These are phyloP conservation scores for Aquilaria yunnanensis DNA, from an alignment of 345 rosid genomes.

Conservation along the genomic window DNA sequence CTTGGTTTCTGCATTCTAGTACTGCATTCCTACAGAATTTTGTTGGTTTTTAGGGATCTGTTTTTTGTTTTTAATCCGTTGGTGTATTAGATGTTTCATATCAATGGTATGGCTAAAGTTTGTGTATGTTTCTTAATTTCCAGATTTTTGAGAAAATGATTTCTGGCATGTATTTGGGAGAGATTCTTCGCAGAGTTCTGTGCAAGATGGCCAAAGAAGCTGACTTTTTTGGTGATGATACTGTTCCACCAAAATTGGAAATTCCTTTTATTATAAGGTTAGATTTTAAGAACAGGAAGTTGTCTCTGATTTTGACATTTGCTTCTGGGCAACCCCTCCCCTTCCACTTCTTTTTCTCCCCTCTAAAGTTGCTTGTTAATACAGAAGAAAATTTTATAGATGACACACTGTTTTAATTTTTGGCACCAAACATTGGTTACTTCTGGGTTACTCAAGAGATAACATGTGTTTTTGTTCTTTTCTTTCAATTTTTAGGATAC, in stretches of 20 bases:
- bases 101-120: no score
- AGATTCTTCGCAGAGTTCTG: slow-evolving; percentile 78
- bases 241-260: slow-evolving; percentile 64
- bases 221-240: slow-evolving; percentile 65
- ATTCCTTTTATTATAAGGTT: slow-evolving; percentile 64
- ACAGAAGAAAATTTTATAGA: no score
- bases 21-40: background rate
- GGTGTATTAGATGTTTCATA: no score
- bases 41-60: background rate
- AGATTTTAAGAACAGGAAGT: no score
- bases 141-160: slow-evolving; percentile 90
- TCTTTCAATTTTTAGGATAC: no score
- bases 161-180: slow-evolving; percentile 99
- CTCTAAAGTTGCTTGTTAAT: no score
- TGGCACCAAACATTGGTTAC: no score
- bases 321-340: background rate
- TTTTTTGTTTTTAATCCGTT: background rate
- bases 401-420: no score
- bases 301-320: background rate
- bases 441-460: no score
- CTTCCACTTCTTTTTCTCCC: no score
- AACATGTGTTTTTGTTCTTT: no score
- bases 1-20: background rate
- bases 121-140: background rate
- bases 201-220: slow-evolving; percentile 87